A percentile compares a stretch with the other conserved stretches of the same genome.
Conservation (phyloP, 148 eudicot genomes). For the Silene latifolia region DNA sequence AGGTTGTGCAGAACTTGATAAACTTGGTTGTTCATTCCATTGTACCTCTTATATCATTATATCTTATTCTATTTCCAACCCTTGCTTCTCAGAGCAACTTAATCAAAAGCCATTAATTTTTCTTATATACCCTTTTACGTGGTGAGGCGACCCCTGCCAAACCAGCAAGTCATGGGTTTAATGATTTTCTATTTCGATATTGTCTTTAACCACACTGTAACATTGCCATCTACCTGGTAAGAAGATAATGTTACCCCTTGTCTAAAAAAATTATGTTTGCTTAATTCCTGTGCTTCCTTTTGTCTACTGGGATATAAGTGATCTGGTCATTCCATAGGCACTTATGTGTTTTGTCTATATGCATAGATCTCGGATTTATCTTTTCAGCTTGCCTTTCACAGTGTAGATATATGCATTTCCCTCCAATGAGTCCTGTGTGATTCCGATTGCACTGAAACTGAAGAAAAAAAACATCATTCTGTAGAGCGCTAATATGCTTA, state of each 20-base stretch:
- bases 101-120: not conserved
- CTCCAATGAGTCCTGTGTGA: not conserved
- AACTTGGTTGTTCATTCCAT: not conserved
- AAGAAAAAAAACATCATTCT: not conserved
- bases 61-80: not conserved
- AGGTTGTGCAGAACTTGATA: conserved; percentile 1
- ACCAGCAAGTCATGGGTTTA: not conserved
- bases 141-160: not conserved
- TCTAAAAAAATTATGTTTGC: not conserved
- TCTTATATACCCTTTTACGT: not conserved
- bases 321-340: no score
- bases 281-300: no score
- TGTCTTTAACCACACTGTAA: not conserved
- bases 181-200: not conserved
- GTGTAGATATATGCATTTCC: not conserved
- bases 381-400: not conserved
- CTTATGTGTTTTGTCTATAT: no score
- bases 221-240: not conserved
- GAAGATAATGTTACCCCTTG: not conserved
- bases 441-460: not conserved
- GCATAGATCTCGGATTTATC: not conserved
- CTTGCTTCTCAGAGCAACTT: not conserved
- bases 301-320: no score
- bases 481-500: not conserved
- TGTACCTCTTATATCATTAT: not conserved